Percentiles rank a stretch among this genome's conserved stretches.
Evolutionary conservation across 2,329 filamentous ascomycete genomes (phyloP).

Genomic region (Hymenoscyphus fraxineus): DNA sequence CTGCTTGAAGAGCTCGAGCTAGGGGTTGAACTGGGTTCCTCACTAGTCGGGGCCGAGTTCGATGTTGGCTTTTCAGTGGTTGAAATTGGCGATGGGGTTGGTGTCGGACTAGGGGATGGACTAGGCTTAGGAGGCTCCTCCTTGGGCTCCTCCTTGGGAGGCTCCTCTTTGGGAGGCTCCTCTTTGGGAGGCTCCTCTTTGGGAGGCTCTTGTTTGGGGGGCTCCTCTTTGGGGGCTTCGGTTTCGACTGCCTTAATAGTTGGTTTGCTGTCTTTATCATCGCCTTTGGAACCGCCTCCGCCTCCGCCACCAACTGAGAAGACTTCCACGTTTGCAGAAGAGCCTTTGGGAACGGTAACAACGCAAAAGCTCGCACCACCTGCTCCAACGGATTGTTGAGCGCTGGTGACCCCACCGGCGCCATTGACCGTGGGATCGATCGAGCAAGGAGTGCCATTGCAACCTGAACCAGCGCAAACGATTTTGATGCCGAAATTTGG

Average conservation of each 20-base stretch:
- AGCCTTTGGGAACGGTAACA: constrained; percentile 66
- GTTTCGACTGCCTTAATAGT: too few relatives aligned
- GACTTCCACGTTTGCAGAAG: constrained; percentile 64
- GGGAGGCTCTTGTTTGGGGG: not conserved
- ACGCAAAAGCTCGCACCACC: constrained; percentile 71
- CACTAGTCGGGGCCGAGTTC: constrained; percentile 16
- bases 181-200: constrained; percentile 7
- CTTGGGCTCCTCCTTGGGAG: constrained; percentile 2
- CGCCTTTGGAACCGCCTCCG: constrained; percentile 13
- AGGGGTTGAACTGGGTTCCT: constrained; percentile 14
- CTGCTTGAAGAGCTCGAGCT: constrained; percentile 15
- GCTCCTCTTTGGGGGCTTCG: too few relatives aligned
- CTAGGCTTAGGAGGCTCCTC: constrained; percentile 15
- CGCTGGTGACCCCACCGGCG: constrained; percentile 57
- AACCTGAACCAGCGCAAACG: constrained; percentile 61
- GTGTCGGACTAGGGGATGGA: constrained; percentile 25
- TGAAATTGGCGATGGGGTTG: constrained; percentile 20
- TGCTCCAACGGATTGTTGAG: constrained; percentile 54
- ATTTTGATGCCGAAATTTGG: constrained; percentile 68
- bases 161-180: too few relatives aligned
- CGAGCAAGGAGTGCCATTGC: constrained; percentile 70
- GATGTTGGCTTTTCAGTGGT: constrained; percentile 11
- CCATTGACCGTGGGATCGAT: constrained; percentile 58
- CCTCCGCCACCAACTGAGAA: constrained; percentile 39
- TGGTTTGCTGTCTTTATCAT: too few relatives aligned